A percentile compares a stretch with the other conserved stretches of the same genome.
phyloP scores from a whole-genome alignment of 441 rosid species.

The Erodium texanum region DNA sequence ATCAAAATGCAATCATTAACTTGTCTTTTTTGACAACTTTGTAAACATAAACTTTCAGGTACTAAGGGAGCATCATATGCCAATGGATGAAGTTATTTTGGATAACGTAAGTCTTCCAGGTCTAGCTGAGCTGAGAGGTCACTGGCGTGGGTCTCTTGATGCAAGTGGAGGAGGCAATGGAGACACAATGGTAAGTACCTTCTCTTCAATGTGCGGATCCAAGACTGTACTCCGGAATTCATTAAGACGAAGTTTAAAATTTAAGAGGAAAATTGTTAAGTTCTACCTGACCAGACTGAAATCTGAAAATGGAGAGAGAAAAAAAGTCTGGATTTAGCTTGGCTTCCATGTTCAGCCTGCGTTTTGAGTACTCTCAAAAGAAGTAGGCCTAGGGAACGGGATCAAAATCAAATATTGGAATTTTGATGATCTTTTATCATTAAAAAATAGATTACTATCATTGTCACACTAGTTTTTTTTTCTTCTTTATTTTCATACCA shows the following conservation, averaged over 20 bases:
- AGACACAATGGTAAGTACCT: slow-evolving; percentile 70
- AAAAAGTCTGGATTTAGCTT: too few species aligned
- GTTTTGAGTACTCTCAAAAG: too few species aligned
- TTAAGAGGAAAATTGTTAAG: too few species aligned
- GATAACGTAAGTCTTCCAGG: slow-evolving; percentile 86
- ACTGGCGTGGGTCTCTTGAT: slow-evolving; percentile 93
- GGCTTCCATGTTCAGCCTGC: too few species aligned
- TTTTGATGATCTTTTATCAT: background rate
- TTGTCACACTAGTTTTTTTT: slow-evolving; percentile 2
- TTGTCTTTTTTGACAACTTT: slow-evolving; percentile 16
- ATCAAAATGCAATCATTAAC: background rate
- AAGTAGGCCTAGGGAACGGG: background rate
- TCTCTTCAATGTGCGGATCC: too few species aligned
- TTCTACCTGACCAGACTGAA: too few species aligned
- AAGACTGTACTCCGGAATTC: too few species aligned
- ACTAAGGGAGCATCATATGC: slow-evolving; percentile 55
- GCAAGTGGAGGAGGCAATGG: slow-evolving; percentile 99
- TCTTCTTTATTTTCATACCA: too few species aligned
- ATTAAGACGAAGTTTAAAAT: too few species aligned
- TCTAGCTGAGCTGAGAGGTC: slow-evolving; percentile 87
- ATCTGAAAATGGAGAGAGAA: too few species aligned
- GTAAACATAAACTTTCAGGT: slow-evolving; percentile 39
- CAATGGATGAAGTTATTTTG: slow-evolving; percentile 61
- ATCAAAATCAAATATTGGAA: background rate
- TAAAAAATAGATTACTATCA: background rate